Evolutionary conservation across 2,329 filamentous ascomycete species (phyloP).

Genomic region (Fusarium sp.): DNA sequence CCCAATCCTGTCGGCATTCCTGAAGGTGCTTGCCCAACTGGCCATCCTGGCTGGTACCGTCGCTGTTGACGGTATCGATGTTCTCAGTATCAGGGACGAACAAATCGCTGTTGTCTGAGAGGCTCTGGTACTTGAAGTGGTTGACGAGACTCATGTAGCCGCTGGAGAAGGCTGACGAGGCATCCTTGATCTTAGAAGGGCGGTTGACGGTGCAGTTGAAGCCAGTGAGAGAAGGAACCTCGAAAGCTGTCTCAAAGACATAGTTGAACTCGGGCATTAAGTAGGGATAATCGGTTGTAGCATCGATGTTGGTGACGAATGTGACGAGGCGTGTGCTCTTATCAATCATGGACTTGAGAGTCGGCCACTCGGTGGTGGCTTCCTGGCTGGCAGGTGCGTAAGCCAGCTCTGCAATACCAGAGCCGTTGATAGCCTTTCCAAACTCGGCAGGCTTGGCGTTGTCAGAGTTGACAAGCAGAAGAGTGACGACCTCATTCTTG

Average conservation of each 20-base stretch:
- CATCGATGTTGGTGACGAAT: slow-evolving; percentile 70
- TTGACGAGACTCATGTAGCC: slow-evolving; percentile 79
- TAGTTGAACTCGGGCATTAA: slow-evolving; percentile 72
- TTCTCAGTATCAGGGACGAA: slow-evolving; percentile 70
- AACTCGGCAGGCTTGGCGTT: slow-evolving; percentile 65
- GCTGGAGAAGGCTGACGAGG: slow-evolving; percentile 63
- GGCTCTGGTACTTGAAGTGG: slow-evolving; percentile 77
- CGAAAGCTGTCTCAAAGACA: slow-evolving; percentile 79
- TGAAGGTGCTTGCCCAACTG: slow-evolving; percentile 64
- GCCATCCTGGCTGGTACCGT: slow-evolving; percentile 64
- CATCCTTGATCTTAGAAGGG: slow-evolving; percentile 63
- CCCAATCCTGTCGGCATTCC: slow-evolving; percentile 68
- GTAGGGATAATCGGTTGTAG: slow-evolving; percentile 61
- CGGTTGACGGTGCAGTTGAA: slow-evolving; percentile 81
- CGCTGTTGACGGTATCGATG: slow-evolving; percentile 73
- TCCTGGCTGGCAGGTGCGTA: slow-evolving; percentile 64
- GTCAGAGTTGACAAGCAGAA: slow-evolving; percentile 79
- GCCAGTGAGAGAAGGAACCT: slow-evolving; percentile 68
- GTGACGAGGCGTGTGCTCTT: slow-evolving; percentile 73
- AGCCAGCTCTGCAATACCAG: slow-evolving; percentile 70
- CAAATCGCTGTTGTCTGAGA: slow-evolving; percentile 61
- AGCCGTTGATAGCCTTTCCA: slow-evolving; percentile 62
- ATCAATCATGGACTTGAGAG: slow-evolving; percentile 75
- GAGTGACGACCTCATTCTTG: slow-evolving; percentile 79
- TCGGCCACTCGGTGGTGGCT: slow-evolving; percentile 70